Conservation (phyloP, 768 basidiomycete genomes). For the Collybia sordida region DNA sequence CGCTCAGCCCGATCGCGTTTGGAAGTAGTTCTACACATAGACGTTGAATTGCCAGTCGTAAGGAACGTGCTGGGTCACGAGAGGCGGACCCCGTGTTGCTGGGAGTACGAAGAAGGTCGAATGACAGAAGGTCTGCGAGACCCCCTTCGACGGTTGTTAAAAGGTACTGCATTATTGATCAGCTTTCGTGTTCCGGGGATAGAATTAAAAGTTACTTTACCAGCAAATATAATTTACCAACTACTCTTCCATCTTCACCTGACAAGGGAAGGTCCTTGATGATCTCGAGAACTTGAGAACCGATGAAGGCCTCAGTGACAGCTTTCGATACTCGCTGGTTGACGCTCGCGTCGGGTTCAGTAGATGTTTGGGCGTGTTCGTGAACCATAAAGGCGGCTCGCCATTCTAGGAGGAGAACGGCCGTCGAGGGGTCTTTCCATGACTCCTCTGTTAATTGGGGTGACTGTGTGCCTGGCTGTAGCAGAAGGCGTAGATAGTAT, state of each 20-base stretch:
- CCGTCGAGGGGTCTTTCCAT: conserved; percentile 36
- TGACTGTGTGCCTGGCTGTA: conserved; percentile 18
- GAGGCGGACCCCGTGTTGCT: conserved; percentile 12
- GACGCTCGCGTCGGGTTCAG: conserved; percentile 51
- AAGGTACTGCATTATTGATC: conserved; percentile 47
- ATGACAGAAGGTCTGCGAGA: conserved; percentile 60
- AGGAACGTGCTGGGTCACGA: conserved; percentile 42
- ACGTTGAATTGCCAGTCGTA: conserved; percentile 50
- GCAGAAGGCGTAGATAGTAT: conserved; percentile 56
- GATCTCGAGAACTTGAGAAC: conserved; percentile 49
- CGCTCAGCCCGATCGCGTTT: conserved; percentile 65
- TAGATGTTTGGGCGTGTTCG: conserved; percentile 34
- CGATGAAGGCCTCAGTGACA: conserved; percentile 70
- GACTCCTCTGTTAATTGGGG: conserved; percentile 16
- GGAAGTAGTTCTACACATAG: conserved; percentile 56
- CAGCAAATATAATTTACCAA: conserved; percentile 40
- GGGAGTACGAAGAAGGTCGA: conserved; percentile 38
- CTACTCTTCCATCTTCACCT: conserved; percentile 22
- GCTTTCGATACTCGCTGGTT: conserved; percentile 61
- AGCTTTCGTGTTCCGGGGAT: neutral
- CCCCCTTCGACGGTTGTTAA: conserved; percentile 55
- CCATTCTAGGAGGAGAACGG: conserved; percentile 57
- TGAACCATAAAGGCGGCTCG: conserved; percentile 63
- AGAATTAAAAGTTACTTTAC: conserved; percentile 28
- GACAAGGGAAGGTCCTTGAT: conserved; percentile 28